Conservation (phyloP, 768 basidiomycete species). For the Trametes punicea region DNA sequence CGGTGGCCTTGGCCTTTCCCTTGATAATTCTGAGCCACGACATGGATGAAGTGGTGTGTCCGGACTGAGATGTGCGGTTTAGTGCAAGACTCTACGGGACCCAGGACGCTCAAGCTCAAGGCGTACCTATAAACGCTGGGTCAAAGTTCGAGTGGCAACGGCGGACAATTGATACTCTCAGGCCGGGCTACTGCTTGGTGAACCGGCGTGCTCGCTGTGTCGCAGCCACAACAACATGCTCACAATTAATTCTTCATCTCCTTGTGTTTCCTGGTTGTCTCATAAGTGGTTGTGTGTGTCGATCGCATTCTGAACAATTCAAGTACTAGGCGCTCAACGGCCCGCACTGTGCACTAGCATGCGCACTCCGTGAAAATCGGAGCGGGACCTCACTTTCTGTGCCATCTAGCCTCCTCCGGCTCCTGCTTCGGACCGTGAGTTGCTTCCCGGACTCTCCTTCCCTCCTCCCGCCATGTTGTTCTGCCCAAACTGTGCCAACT, state of each 20-base stretch:
- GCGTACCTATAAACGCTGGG: neutral
- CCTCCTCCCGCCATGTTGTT: slow-evolving; percentile 61
- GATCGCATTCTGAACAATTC: too few species aligned
- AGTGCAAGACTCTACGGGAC: neutral
- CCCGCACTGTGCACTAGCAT: neutral
- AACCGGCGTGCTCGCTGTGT: neutral
- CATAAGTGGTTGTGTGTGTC: too few species aligned
- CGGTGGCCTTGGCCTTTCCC: slow-evolving; percentile 2
- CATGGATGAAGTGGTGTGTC: neutral
- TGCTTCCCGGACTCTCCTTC: neutral
- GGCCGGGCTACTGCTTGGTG: neutral
- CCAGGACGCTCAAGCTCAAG: neutral
- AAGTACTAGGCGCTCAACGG: too few species aligned
- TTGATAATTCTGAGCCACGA: slow-evolving; percentile 9
- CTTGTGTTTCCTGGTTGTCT: too few species aligned
- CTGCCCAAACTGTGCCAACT: slow-evolving; percentile 92
- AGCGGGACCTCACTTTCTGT: neutral
- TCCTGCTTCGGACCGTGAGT: neutral
- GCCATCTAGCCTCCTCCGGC: neutral
- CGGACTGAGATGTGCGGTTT: neutral
- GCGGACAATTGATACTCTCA: neutral
- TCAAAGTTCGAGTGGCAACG: too few species aligned
- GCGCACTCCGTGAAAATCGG: neutral
- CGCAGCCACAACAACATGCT: too few species aligned
- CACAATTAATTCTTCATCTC: too few species aligned